Evolutionary conservation across 169 alveolate species (phyloP).

Genomic region (Eimeria necatrix): DNA sequence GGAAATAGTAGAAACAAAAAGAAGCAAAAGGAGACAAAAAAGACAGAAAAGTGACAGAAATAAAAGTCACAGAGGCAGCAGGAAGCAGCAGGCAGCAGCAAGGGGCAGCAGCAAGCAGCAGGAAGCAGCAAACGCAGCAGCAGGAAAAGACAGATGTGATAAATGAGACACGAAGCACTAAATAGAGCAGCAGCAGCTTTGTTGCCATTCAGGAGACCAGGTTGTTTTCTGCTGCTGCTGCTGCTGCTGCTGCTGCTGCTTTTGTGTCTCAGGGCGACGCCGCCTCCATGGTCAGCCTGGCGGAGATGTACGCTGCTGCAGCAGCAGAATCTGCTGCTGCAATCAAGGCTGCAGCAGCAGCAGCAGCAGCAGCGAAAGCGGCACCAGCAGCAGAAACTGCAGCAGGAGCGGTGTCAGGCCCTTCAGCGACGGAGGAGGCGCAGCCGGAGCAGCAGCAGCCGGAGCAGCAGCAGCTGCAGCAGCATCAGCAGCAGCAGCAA

Average conservation of each 20-base stretch:
- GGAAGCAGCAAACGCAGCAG: too few species aligned
- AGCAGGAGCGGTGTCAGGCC: not conserved
- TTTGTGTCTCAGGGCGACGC: not conserved
- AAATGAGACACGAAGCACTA: too few species aligned
- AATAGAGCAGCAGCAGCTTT: too few species aligned
- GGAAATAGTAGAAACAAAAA: too few species aligned
- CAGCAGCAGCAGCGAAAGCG: not conserved
- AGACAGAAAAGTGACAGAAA: not conserved
- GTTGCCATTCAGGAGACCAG: not conserved
- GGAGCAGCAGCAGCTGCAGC: not conserved
- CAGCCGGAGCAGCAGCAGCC: not conserved
- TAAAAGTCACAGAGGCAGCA: not conserved
- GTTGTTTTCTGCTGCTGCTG: not conserved
- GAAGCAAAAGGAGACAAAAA: not conserved
- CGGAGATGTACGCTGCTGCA: constrained; percentile 26
- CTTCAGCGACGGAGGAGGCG: not conserved
- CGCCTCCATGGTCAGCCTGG: constrained; percentile 36
- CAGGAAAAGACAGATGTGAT: too few species aligned
- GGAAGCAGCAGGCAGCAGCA: not conserved
- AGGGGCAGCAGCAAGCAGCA: too few species aligned
- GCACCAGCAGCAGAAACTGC: not conserved
- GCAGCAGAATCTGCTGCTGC: not conserved
- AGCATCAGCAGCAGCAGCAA: not conserved
- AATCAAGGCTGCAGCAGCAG: not conserved
- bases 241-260: constrained; percentile 42